Conservation (phyloP, 805 yeast species). For the Nakazawaea siamensis region DNA sequence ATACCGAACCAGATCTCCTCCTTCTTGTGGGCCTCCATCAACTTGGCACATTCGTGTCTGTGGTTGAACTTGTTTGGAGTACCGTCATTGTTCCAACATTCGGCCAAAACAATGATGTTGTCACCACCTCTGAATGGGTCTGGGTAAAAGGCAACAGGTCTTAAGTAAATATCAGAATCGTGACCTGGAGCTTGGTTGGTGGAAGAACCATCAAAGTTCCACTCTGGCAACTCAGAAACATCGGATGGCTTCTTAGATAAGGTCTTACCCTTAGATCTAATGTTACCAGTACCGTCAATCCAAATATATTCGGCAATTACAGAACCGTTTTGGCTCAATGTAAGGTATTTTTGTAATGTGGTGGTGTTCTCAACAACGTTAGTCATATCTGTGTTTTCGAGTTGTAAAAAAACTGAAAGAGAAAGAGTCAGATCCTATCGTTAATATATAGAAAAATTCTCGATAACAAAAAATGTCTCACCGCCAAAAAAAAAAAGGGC, state of each 20-base stretch:
- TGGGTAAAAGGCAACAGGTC: conserved; percentile 92
- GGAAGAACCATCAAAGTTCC: conserved; percentile 99
- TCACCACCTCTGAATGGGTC: conserved; percentile 99
- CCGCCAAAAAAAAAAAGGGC: neutral
- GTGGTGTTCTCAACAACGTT: conserved; percentile 57
- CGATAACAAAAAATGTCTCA: neutral
- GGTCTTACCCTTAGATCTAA: conserved; percentile 94
- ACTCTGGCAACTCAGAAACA: conserved; percentile 88
- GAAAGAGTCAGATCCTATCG: no score
- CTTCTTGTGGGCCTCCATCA: conserved; percentile 83
- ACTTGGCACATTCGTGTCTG: conserved; percentile 93
- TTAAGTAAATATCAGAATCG: conserved; percentile 89
- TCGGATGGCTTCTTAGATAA: conserved; percentile 57
- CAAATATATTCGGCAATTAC: conserved; percentile 95
- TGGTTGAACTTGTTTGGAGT: conserved; percentile 98
- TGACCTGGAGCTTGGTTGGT: conserved; percentile 98
- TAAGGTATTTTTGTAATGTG: conserved; percentile 74
- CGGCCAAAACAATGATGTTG: conserved; percentile 89
- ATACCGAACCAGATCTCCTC: conserved; percentile 95
- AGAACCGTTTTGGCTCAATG: conserved; percentile 77
- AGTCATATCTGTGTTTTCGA: conserved; percentile 4
- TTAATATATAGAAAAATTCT: no score
- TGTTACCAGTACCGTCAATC: conserved; percentile 88
- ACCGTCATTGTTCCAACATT: conserved; percentile 98
- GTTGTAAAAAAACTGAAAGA: no score